Evolutionary conservation across 176 grass and related monocot genomes (phyloP), one percentile per base, ranked within the genome.

Genomic region (Tuctoria greenei): DNA sequence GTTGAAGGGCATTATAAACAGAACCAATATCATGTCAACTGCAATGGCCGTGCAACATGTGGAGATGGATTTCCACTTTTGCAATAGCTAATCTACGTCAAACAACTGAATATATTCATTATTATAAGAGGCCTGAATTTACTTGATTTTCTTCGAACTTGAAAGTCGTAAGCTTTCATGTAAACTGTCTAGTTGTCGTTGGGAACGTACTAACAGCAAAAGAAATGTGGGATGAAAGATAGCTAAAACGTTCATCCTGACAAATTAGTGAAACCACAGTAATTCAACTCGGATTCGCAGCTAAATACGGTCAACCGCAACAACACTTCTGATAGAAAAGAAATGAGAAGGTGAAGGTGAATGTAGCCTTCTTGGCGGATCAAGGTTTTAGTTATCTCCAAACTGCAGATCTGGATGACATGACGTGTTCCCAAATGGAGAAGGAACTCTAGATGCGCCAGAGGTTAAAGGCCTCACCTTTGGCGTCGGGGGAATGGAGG

Each of bases 381-480:
- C 21, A 68, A 68, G 23, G 27, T 68, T 38, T 72, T 39, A 55
- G 69, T 12, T 73, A 20, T 38, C 73, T 21, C 26, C 40, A 75
- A 31, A 62, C 16, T 37, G 2, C 57, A 36, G 73, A 76, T 76
- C 67, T 55, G 68, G 57, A 63, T 24, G 16, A 20, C 9, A 43
- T 27, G n/a, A 46, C 2, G 41, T 34, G 27, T 46, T 26, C 73
- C 27, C 25, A 63, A 36, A 35, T 63, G 26, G 20, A 49, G 6
- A 28, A 47, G 10, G 14, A 35, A 23, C 61, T 37, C 34, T 1
- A 63, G 70, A 74, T 67, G 52, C 3, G 54, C 62, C 14, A 13
- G 44, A n/a, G n/a, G n/a, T 34, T 25, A 28, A 36, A 74, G 41
- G 34, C 57, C 38, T 66, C 61, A 67, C 81, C 71, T 67, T 45